Percentiles rank a stretch among this genome's conserved stretches.
Conservation (phyloP, 176 grass and related monocot species). For the Hsuehochloa calcarea region DNA sequence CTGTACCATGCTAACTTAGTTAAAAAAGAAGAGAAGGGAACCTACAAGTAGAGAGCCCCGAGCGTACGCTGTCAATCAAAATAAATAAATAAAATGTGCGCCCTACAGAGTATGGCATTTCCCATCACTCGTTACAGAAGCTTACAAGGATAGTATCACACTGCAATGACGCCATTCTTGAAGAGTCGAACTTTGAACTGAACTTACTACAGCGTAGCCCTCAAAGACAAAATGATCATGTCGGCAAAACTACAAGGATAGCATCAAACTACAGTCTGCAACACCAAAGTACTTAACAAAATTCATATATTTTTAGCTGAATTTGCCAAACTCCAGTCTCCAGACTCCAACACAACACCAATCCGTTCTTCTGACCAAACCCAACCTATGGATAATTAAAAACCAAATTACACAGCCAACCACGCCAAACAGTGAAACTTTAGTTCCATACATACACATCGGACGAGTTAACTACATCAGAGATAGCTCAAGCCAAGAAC, state of each 20-base stretch:
- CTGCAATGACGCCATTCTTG: background rate
- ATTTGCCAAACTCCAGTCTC: background rate
- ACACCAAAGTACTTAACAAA: background rate
- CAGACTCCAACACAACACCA: background rate
- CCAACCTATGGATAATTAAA: background rate
- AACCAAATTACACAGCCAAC: constrained; percentile 3
- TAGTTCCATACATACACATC: background rate
- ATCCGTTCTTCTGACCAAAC: background rate
- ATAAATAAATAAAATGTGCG: background rate
- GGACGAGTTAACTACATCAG: background rate
- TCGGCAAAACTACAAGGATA: background rate
- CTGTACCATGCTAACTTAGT: background rate
- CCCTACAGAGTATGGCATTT: constrained; percentile 12
- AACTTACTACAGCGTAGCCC: background rate
- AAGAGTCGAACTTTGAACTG: background rate
- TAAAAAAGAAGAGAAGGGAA: background rate
- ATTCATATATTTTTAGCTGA: background rate
- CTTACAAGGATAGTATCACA: background rate
- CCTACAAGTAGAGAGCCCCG: background rate
- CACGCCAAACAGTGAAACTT: background rate
- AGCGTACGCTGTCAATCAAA: background rate
- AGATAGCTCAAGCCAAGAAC: constrained; percentile 9
- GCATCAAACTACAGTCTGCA: background rate
- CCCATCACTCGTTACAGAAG: background rate
- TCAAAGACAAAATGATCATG: background rate